phyloP scores from a whole-genome alignment of 192 early-diverging fungal genomes.

The Obelidium mucronatum region DNA sequence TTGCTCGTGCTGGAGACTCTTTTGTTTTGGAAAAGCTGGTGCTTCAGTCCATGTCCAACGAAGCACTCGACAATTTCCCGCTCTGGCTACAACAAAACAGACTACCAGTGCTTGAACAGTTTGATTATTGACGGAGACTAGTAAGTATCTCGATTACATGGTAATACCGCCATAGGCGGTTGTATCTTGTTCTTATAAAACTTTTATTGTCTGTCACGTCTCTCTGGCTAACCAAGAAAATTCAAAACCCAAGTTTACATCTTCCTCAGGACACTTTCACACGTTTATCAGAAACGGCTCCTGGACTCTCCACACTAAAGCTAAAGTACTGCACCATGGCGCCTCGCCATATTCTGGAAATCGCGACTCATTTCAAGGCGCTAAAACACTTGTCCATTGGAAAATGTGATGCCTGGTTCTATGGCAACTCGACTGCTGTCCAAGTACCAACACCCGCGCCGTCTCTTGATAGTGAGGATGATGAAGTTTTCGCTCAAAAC shows the following conservation, averaged over 20 bases:
- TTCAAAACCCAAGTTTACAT: not conserved
- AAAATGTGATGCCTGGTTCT: constrained; percentile 21
- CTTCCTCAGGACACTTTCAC: not conserved
- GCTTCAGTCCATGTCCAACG: not conserved
- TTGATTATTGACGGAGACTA: constrained; percentile 10
- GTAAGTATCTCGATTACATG: not conserved
- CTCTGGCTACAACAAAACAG: not conserved
- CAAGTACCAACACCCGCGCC: not conserved
- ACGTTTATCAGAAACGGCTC: not conserved
- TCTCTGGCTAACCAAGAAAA: not conserved
- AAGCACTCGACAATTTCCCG: not conserved
- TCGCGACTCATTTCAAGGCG: not conserved
- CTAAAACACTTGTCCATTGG: not conserved
- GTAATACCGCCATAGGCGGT: too few species aligned
- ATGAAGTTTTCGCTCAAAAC: not conserved
- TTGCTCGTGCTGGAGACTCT: too few species aligned
- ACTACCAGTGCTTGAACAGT: not conserved
- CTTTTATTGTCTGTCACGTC: not conserved
- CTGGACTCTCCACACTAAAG: not conserved
- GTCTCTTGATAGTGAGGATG: not conserved
- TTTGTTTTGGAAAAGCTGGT: not conserved
- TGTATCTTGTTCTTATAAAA: too few species aligned
- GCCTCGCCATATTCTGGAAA: not conserved
- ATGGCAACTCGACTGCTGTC: not conserved
- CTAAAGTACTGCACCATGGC: not conserved